Evolutionary conservation across 768 basidiomycete species (phyloP).

Genomic region (Collybiopsis confluens): DNA sequence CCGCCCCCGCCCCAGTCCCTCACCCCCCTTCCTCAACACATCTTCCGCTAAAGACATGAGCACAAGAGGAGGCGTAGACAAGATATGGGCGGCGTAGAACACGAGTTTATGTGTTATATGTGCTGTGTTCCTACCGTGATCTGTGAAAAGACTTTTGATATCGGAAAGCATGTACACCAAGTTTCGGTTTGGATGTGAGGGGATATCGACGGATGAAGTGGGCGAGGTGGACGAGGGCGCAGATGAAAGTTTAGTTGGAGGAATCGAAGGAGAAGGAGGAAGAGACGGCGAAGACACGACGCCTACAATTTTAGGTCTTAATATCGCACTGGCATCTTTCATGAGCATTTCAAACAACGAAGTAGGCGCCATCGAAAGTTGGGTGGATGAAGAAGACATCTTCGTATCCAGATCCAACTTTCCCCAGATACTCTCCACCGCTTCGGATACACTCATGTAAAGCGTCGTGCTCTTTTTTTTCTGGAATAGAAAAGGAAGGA

Average conservation of each 20-base stretch:
- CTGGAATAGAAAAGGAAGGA: conserved; percentile 64
- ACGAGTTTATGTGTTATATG: conserved; percentile 56
- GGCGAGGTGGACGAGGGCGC: not conserved
- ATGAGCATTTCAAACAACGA: conserved; percentile 50
- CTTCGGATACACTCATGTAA: conserved; percentile 44
- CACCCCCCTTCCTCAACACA: not conserved
- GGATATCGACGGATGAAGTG: conserved; percentile 17
- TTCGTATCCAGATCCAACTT: no score
- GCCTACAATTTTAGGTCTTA: conserved; percentile 43
- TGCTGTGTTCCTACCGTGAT: conserved; percentile 14
- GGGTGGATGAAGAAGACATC: no score
- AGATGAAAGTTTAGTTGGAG: conserved; percentile 9
- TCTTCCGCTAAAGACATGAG: not conserved
- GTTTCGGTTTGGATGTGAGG: conserved; percentile 34
- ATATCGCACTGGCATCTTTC: conserved; percentile 46
- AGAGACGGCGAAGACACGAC: not conserved
- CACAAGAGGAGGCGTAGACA: conserved; percentile 37
- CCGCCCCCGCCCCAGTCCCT: no score
- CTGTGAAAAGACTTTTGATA: conserved; percentile 37
- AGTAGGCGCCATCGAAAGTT: not conserved
- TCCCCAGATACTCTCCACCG: conserved; percentile 65
- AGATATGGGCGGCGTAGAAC: conserved; percentile 65
- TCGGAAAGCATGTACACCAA: conserved; percentile 54
- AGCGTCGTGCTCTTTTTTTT: conserved; percentile 54
- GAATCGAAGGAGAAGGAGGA: conserved; percentile 11